Evolutionary conservation across 208 protist species (phyloP).

Genomic region (Leishmania mexicana): DNA sequence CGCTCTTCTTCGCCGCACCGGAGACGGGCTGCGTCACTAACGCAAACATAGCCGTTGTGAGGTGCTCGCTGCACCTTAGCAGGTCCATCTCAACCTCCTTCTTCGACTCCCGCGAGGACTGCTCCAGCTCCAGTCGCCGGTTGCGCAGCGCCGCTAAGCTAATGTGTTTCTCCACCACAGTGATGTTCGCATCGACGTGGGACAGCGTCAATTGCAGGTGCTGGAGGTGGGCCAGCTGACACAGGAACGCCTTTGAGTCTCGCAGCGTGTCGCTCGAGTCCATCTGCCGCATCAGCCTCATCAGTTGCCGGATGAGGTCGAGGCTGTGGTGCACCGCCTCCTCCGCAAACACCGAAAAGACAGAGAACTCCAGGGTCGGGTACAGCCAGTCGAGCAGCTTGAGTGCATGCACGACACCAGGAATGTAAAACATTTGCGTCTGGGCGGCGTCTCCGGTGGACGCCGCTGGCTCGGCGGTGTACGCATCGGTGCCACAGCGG

Average conservation of each 20-base stretch:
- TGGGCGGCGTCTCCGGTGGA: neutral
- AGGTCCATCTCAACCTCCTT: slow-evolving; percentile 80
- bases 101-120: slow-evolving; percentile 85
- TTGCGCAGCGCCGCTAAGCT: slow-evolving; percentile 69
- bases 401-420: slow-evolving; percentile 61
- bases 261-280: slow-evolving; percentile 32
- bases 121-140: slow-evolving; percentile 70
- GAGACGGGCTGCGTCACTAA: slow-evolving; percentile 54
- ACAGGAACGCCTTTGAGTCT: slow-evolving; percentile 60
- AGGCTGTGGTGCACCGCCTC: slow-evolving; percentile 80
- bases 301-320: slow-evolving; percentile 58
- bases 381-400: slow-evolving; percentile 74
- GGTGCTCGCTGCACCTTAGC: slow-evolving; percentile 52
- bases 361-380: slow-evolving; percentile 79
- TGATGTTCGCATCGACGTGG: slow-evolving; percentile 81
- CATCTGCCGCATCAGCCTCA: slow-evolving; percentile 53
- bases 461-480: neutral
- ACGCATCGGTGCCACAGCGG: slow-evolving; percentile 24
- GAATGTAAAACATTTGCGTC: slow-evolving; percentile 44
- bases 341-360: slow-evolving; percentile 88
- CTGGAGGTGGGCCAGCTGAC: slow-evolving; percentile 75
- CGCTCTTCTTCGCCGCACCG: slow-evolving; percentile 50
- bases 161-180: slow-evolving; percentile 77
- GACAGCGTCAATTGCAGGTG: slow-evolving; percentile 76
- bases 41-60: slow-evolving; percentile 59